Base-by-base conservation (phyloP, 106 monocot species). In the Allium fistulosum region DNA sequence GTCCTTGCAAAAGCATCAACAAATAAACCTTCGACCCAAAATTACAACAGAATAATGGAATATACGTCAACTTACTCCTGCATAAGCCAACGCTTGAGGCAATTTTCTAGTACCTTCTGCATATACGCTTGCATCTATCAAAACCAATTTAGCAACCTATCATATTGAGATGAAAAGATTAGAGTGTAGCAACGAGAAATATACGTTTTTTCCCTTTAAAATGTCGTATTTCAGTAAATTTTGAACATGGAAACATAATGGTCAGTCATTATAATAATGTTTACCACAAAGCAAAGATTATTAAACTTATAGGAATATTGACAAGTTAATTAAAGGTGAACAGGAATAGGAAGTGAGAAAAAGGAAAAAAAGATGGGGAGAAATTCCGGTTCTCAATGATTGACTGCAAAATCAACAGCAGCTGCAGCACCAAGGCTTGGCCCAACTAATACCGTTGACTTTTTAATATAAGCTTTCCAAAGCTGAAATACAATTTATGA, bases 371-470 rank as follows among this genome's bases (percentile, higher is more conserved):
- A 37, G 2, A 37, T 37, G 37, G 37, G 37, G 4, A 50, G 22
- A 68, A 55, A 17, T 18, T 91, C 92, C 49, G 86, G 86, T 73
- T 97, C 96, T 47, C 88, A 88, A 84, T 92, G 68, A 47, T 78
- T 78, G 47, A 70, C 65, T 57, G 84, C 75, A 81, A 97, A 97
- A 66, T 97, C 92, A 66, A 88, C 86, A 11, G 92, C 88, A 76
- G 84, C 88, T 69, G 92, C 88, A 61, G 88, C 92, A 77, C 96
- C 96, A 68, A 97, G 96, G 64, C 96, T 97, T 14, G 92, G 84
- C 15, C 92, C 92, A 51, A 97, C 88, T 72, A 97, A 79, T 45
- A 86, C 77, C 88, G 88, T 92, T 26, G 96, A 88, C 62, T 71
- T 86, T 66, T 65, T 72, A 64, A 97, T 89, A 70, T 92, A 76